A percentile compares a stretch with the other conserved stretches of the same genome.
These are phyloP conservation scores for Magnolia changhungtana DNA, from an alignment of 164 flowering plant species.

Conservation along the genomic window DNA sequence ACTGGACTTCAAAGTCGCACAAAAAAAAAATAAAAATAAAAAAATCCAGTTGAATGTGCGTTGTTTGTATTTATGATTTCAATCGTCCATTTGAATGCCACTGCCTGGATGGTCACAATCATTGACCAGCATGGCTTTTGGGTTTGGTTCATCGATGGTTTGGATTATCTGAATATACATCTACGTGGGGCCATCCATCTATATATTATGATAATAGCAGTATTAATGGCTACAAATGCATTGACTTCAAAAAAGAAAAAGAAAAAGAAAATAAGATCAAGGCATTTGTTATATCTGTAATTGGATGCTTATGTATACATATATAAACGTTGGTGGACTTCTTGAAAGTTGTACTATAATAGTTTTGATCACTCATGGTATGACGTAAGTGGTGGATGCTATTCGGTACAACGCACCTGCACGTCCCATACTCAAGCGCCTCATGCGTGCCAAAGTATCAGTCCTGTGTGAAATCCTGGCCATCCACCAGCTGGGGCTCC, in stretches of 20 bases:
- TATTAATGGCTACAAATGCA: background rate
- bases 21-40: no score
- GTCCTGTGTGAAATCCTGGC: no score
- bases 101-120: background rate
- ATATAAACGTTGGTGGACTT: constrained; percentile 6
- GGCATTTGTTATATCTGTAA: background rate
- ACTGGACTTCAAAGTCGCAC: no score
- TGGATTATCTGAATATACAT: background rate
- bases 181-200: background rate
- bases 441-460: no score
- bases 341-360: background rate
- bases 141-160: background rate
- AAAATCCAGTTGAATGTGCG: background rate
- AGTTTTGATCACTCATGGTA: background rate
- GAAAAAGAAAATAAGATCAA: background rate
- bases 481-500: no score
- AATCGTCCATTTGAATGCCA: background rate
- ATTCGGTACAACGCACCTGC: no score
- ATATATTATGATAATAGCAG: background rate
- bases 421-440: no score
- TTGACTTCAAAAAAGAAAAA: background rate
- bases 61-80: no score
- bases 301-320: background rate
- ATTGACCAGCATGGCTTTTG: background rate
- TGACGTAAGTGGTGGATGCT: background rate